Base-by-base conservation (phyloP, 2,329 filamentous ascomycete genomes). In the Talaromyces atroroseus region DNA sequence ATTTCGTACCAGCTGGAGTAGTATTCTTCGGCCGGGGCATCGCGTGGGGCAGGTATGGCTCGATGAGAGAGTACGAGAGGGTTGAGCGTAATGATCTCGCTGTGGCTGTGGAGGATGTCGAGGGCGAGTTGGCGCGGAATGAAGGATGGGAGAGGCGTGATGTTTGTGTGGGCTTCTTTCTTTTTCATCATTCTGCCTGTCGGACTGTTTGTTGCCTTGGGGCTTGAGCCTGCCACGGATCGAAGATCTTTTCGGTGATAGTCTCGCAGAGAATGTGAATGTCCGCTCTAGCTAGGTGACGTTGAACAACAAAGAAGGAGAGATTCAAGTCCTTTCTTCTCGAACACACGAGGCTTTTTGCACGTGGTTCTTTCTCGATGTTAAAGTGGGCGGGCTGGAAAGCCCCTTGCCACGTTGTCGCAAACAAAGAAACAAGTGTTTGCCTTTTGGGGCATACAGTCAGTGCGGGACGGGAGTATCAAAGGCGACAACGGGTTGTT, bases 81-180 rank as follows among this genome's bases (percentile, higher is more conserved):
- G 71, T 95, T 95, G 59, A 94, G 77, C 69, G 92, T 86, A 64
- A 95, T 94, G 88, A 95, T 94, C 63, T 85, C 84, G 50, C 80
- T 70, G 74, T 94, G 89, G 68, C 87, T 80, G 70, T 89, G 88
- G 40, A 95, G 83, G 62, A 88, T 88, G 53, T 82, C 78, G 61
- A 94, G 68, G 45, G 89, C 88, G 14, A 82, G 80, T 60, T 86
- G 79, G 53, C 89, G 82, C 50, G 83, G 79, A 63, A 92, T 80
- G 63, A 79, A 78, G 5, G 80, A 65, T 7, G 89, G 89, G 20
- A 94, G 79, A 32, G 89, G 86, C 44, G 88, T 92, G 64, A 92
- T 83, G 52, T 83, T 87, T 44, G 88, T 92, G 75, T 92, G 91
- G 34, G 84, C 78, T 20, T 81, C 84, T 60, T 85, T 80, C 72